These are phyloP conservation scores for Yamadazyma oceani DNA, from an alignment of 1,139 yeast genomes.

Conservation along the genomic window DNA sequence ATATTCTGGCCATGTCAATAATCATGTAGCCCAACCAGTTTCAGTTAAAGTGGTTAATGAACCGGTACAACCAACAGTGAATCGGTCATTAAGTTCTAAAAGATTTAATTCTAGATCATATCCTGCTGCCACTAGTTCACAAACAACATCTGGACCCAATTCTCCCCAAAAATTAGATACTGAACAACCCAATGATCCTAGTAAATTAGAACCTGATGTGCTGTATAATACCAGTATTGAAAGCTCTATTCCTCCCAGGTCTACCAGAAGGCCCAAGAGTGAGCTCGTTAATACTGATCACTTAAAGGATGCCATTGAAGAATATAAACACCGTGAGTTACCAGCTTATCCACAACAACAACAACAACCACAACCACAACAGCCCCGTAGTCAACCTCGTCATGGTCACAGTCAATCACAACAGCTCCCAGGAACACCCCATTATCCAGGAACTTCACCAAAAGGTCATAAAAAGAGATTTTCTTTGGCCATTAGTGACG, in stretches of 20 bases:
- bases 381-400: background rate
- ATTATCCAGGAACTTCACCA: background rate
- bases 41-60: slow-evolving; percentile 24
- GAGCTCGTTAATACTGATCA: slow-evolving; percentile 18
- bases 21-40: slow-evolving; percentile 24
- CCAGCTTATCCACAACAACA: background rate
- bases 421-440: background rate
- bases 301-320: slow-evolving; percentile 17
- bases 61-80: slow-evolving; percentile 17
- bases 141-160: background rate
- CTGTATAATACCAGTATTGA: slow-evolving; percentile 39
- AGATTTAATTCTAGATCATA: slow-evolving; percentile 1
- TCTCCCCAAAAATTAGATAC: slow-evolving; percentile 8
- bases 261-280: slow-evolving; percentile 41
- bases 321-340: slow-evolving; percentile 3
- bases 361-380: background rate
- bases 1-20: slow-evolving; percentile 24
- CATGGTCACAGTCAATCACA: background rate
- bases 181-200: slow-evolving; percentile 5
- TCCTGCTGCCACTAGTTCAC: background rate
- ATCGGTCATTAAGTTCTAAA: slow-evolving; percentile 12
- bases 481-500: slow-evolving; percentile 32
- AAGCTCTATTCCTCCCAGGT: slow-evolving; percentile 43
- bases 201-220: slow-evolving; percentile 25
- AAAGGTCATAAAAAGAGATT: slow-evolving; percentile 17